Evolutionary conservation across 768 basidiomycete genomes (phyloP).

Genomic region (Lyophyllum atratum): DNA sequence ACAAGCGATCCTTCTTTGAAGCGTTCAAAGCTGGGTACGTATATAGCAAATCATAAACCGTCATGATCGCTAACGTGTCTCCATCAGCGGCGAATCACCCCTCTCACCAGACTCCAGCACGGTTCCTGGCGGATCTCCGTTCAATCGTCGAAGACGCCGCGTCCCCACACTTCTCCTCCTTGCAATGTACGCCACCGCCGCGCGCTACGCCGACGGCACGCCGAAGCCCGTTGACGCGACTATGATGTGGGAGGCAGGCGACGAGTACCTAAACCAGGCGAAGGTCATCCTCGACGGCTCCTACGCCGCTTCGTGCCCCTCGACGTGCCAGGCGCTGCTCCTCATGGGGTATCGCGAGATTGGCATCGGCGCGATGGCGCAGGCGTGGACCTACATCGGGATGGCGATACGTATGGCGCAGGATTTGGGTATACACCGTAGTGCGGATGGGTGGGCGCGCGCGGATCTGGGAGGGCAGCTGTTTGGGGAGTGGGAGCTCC

Average conservation of each 20-base stretch:
- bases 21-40: conserved; percentile 45
- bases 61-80: conserved; percentile 27
- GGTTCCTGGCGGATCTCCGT: conserved; percentile 31
- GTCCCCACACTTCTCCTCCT: conserved; percentile 72
- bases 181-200: conserved; percentile 82
- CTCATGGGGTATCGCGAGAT: conserved; percentile 84
- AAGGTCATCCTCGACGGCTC: conserved; percentile 65
- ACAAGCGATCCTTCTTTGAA: conserved; percentile 70
- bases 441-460: conserved; percentile 76
- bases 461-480: conserved; percentile 54
- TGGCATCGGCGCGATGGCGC: conserved; percentile 87
- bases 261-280: conserved; percentile 67
- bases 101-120: conserved; percentile 18
- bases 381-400: conserved; percentile 84
- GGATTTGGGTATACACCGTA: conserved; percentile 82
- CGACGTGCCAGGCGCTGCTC: conserved; percentile 78
- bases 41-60: neutral
- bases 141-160: conserved; percentile 42
- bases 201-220: conserved; percentile 58
- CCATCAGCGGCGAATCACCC: conserved; percentile 19
- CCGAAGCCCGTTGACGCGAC: conserved; percentile 45
- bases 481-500: conserved; percentile 63
- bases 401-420: conserved; percentile 94
- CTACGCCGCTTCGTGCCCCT: conserved; percentile 71
- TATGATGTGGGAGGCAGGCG: conserved; percentile 83